Evolutionary conservation across 2,329 filamentous ascomycete genomes (phyloP).

Genomic region (Ophiostoma populinum): DNA sequence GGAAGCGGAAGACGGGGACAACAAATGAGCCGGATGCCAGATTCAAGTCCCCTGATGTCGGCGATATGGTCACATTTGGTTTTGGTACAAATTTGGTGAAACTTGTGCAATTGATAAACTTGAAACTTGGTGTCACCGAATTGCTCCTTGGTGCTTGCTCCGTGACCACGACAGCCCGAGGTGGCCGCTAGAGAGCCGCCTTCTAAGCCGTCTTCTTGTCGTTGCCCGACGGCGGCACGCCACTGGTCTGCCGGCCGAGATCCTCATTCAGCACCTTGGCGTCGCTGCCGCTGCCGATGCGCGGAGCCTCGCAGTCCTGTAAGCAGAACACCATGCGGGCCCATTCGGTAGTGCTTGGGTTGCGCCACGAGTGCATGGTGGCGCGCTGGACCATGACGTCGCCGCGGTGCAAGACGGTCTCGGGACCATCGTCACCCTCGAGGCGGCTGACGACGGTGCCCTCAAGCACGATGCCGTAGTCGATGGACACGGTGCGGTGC

Average conservation of each 20-base stretch:
- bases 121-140: too few relatives aligned
- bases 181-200: too few relatives aligned
- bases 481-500: constrained; percentile 13
- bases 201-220: too few relatives aligned
- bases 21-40: too few relatives aligned
- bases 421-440: constrained; percentile 9
- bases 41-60: too few relatives aligned
- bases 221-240: constrained; percentile 1
- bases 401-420: constrained; percentile 8
- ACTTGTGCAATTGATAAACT: too few relatives aligned
- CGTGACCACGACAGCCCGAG: too few relatives aligned
- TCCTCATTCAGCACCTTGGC: constrained; percentile 10
- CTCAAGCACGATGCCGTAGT: constrained; percentile 13
- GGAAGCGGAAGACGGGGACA: too few relatives aligned
- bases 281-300: constrained; percentile 5
- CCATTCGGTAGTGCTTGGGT: constrained; percentile 29
- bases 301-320: constrained; percentile 18
- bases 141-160: too few relatives aligned
- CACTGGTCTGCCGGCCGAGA: constrained; percentile 6
- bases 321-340: constrained; percentile 27
- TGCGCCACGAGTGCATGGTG: constrained; percentile 37
- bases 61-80: too few relatives aligned
- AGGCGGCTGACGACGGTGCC: constrained; percentile 10
- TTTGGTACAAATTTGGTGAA: too few relatives aligned
- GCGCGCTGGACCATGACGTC: constrained; percentile 25